These are phyloP conservation scores for Hypomyces rosellus DNA, from an alignment of 2,329 filamentous ascomycete species.

Conservation along the genomic window DNA sequence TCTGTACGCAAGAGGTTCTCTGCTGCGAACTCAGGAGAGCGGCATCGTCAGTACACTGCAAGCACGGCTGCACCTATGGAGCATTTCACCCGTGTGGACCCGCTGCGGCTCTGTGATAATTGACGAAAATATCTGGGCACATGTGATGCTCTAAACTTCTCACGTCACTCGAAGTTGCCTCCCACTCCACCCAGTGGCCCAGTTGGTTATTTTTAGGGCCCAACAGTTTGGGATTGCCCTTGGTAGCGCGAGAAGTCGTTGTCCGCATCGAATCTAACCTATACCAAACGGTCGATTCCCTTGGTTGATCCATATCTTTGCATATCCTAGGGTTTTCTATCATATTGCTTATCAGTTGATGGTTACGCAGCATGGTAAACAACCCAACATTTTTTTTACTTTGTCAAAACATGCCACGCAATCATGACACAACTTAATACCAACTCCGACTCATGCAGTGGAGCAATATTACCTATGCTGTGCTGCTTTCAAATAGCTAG, in stretches of 20 bases:
- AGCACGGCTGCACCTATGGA: conserved; percentile 2
- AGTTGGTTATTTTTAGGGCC: conserved; percentile 12
- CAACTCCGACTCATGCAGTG: too few relatives aligned
- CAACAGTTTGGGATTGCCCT: conserved; percentile 7
- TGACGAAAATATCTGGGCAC: not conserved
- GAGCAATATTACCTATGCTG: too few relatives aligned
- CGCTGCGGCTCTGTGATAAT: conserved; percentile 1
- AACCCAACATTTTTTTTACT: too few relatives aligned
- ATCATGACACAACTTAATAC: too few relatives aligned
- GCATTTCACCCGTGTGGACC: conserved; percentile 1
- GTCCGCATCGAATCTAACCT: not conserved
- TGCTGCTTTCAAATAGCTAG: too few relatives aligned
- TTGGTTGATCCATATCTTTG: not conserved
- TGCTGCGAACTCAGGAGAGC: not conserved
- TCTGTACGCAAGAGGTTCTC: too few relatives aligned
- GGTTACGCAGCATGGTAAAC: too few relatives aligned
- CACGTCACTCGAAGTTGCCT: not conserved
- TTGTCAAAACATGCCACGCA: too few relatives aligned
- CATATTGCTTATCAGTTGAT: too few relatives aligned
- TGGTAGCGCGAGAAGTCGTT: conserved; percentile 6
- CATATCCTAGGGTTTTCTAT: not conserved
- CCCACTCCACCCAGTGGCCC: conserved; percentile 1
- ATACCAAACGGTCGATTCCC: not conserved
- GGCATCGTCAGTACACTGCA: conserved; percentile 1
- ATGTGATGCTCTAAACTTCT: conserved; percentile 3